These are phyloP conservation scores for Acanthamoeba royreba DNA, from an alignment of 208 protist genomes.

Conservation along the genomic window DNA sequence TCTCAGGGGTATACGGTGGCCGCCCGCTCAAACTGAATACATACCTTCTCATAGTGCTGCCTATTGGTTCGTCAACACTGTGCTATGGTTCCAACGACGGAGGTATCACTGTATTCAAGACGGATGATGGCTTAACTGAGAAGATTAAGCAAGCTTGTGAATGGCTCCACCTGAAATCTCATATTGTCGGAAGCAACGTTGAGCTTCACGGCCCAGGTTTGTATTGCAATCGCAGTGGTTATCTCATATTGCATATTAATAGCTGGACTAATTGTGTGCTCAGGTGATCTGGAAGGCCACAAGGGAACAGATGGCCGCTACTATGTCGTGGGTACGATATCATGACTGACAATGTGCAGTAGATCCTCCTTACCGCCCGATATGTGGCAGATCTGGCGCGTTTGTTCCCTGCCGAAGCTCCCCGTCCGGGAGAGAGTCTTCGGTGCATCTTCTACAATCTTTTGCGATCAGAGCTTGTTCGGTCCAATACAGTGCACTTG, in stretches of 20 bases:
- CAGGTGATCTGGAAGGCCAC: slow-evolving; percentile 38
- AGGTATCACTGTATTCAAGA: background rate
- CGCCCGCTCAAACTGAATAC: background rate
- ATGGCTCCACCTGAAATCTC: background rate
- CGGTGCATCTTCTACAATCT: slow-evolving; percentile 52
- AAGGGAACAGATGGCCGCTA: slow-evolving; percentile 14
- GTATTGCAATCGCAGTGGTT: too few relatives aligned
- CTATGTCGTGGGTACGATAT: slow-evolving; percentile 16
- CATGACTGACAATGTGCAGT: too few relatives aligned
- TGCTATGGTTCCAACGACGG: slow-evolving; percentile 41
- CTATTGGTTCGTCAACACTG: slow-evolving; percentile 17
- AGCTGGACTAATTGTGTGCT: too few relatives aligned
- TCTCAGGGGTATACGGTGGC: too few relatives aligned
- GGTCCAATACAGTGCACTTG: background rate
- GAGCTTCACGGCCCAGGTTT: background rate
- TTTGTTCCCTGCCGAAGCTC: slow-evolving; percentile 23
- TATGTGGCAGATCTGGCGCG: slow-evolving; percentile 45
- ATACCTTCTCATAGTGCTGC: background rate
- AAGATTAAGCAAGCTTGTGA: background rate
- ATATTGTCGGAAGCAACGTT: background rate
- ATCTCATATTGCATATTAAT: too few relatives aligned
- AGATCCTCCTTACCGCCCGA: background rate
- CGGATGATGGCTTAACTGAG: background rate
- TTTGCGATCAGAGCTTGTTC: slow-evolving; percentile 41
- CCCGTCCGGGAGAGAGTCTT: background rate